Base-by-base conservation (phyloP, 1,139 yeast genomes). In the Debaryomycetaceae sp. region DNA sequence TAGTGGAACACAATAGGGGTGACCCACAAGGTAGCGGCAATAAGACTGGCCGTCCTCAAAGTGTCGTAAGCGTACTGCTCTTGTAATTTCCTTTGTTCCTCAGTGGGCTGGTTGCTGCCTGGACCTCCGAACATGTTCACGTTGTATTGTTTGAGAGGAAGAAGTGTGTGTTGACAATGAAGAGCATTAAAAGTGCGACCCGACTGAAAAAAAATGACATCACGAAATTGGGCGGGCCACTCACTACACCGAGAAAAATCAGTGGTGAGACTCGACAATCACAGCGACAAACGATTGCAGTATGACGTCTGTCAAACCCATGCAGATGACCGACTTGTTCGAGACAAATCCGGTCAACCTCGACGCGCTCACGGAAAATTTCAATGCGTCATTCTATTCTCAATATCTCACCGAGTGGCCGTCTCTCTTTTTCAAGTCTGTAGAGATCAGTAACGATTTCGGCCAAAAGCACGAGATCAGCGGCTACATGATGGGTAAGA, bases 401-500 rank as follows among this genome's bases (percentile, higher is more conserved):
- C 88, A 85, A 42, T 93, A 93, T 48, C 64, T 93, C 33, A 71
- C 78, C 9, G 69, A 72, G 31, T 89, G 97, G 96, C 97, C 98
- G 3, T 70, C 88, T 19, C 63, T 93, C 35, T 83, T 89, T 56
- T 89, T 88, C 70, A 83, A 85, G 51, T 75, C 89, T 10, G 58
- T 58, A 5, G 75, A 79, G 51, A 36, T 54, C 35, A 44, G 40
- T 29, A 30, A 36, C 37, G 45, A 46, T 4, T 41, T 41, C 23
- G 48, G 42, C n/a, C 42, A 42, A 18, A 25, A 25, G 2, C 44
- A 49, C 18, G 61, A 60, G 28, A 65, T 74, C 14, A 75, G 81
- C 28, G 93, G 91, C 0, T 83, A 83, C 48, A 80, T 93, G 94
- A 79, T 93, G 76, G 98, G 94, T n/a, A 93, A 93, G 56, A 81